These are phyloP conservation scores for Graphilbum fragrans DNA, from an alignment of 2,329 filamentous ascomycete genomes.

Conservation along the genomic window DNA sequence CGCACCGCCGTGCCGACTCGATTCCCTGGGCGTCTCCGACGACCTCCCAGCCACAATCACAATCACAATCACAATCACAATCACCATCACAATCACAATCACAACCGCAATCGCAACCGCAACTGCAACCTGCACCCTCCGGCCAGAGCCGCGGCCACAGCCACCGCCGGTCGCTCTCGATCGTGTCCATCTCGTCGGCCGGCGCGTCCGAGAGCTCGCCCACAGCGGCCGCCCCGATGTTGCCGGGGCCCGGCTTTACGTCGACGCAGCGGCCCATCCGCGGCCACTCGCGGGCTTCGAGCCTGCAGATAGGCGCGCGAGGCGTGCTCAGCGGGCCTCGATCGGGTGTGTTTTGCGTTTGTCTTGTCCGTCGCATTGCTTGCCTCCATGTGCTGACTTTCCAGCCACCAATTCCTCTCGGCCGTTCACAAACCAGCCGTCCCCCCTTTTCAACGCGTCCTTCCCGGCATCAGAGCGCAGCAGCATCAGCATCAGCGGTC, in stretches of 20 bases:
- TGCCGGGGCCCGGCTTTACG: neutral
- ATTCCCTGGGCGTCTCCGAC: neutral
- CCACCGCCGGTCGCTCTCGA: constrained; percentile 69
- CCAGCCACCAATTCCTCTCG: constrained; percentile 26
- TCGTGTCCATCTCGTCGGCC: constrained; percentile 60
- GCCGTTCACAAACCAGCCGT: constrained; percentile 29
- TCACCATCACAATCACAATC: neutral
- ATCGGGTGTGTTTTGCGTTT: constrained; percentile 17
- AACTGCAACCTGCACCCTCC: no score
- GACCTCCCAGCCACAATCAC: no score
- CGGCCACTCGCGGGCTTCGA: constrained; percentile 67
- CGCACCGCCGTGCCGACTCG: neutral
- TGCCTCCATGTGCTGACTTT: neutral
- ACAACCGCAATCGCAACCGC: no score
- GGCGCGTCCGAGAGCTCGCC: constrained; percentile 23
- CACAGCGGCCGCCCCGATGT: constrained; percentile 21
- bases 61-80: no score
- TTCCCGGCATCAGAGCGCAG: constrained; percentile 27
- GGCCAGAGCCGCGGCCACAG: neutral
- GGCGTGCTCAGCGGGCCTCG: constrained; percentile 28
- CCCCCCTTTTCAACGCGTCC: constrained; percentile 42
- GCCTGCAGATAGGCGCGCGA: constrained; percentile 60
- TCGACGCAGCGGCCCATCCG: constrained; percentile 32
- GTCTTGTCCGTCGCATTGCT: neutral
- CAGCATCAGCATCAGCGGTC: constrained; percentile 24